Evolutionary conservation across 257 asterid species (phyloP).

Genomic region (Craterostigma plantagineum): DNA sequence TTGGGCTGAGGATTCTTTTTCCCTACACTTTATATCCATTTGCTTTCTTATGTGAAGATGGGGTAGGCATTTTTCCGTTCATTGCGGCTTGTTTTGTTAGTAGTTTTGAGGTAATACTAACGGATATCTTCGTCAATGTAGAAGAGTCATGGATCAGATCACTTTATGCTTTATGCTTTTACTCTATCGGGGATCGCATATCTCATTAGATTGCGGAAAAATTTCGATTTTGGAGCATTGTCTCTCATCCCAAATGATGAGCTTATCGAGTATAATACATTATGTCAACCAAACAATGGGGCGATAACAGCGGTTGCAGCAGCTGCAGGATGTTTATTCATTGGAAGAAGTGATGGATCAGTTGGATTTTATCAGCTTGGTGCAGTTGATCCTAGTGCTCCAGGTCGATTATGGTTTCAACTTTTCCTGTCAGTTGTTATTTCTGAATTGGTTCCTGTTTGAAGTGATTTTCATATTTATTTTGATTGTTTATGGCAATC

Average conservation of each 20-base stretch:
- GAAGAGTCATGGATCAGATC: slow-evolving; percentile 25
- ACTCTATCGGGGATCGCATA: slow-evolving; percentile 72
- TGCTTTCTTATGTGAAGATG: slow-evolving; percentile 45
- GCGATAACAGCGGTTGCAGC: slow-evolving; percentile 52
- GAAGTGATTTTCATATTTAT: too few species aligned
- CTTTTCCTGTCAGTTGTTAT: too few species aligned
- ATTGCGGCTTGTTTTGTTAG: slow-evolving; percentile 5
- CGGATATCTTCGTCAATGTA: slow-evolving; percentile 14
- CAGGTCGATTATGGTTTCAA: too few species aligned
- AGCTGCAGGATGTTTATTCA: slow-evolving; percentile 34
- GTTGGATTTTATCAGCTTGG: slow-evolving; percentile 60
- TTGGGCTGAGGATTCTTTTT: slow-evolving; percentile 57
- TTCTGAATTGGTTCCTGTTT: too few species aligned
- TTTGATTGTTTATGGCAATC: neutral
- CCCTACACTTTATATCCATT: slow-evolving; percentile 65
- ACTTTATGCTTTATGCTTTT: slow-evolving; percentile 48
- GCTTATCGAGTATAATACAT: slow-evolving; percentile 42
- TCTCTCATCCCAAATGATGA: slow-evolving; percentile 39
- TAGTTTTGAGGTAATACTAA: neutral
- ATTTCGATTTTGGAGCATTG: slow-evolving; percentile 40
- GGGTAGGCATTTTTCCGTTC: slow-evolving; percentile 25
- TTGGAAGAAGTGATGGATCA: slow-evolving; percentile 84
- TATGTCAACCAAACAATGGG: slow-evolving; percentile 31
- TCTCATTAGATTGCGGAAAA: slow-evolving; percentile 42
- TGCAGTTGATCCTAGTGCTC: slow-evolving; percentile 32